phyloP scores from a whole-genome alignment of 345 rosid genomes.

The Nasturtium officinale region DNA sequence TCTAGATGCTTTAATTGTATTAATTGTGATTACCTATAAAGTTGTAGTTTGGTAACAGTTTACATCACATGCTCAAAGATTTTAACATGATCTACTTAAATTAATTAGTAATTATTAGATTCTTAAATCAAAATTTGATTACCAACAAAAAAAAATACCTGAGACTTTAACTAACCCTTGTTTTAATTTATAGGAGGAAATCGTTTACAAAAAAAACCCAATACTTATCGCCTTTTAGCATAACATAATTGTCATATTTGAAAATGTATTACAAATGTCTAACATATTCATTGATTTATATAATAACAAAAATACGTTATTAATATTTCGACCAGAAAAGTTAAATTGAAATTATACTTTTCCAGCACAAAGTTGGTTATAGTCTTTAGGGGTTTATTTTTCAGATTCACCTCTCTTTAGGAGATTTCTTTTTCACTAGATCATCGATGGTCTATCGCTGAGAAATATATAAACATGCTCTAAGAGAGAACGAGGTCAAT shows the following conservation, averaged over 20 bases:
- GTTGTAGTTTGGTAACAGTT: slow-evolving; percentile 30
- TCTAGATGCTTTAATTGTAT: slow-evolving; percentile 24
- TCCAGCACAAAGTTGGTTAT: background rate
- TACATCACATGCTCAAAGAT: slow-evolving; percentile 32
- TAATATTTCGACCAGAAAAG: background rate
- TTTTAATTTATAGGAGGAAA: background rate
- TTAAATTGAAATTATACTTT: background rate
- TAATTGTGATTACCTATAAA: slow-evolving; percentile 28
- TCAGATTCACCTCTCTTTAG: background rate
- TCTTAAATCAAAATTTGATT: background rate
- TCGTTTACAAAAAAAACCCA: background rate
- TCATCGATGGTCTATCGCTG: background rate
- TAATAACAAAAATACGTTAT: too few relatives aligned
- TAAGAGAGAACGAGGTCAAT: background rate
- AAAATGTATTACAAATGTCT: background rate
- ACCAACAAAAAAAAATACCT: background rate
- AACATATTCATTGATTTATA: background rate
- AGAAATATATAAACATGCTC: background rate
- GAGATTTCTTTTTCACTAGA: too few relatives aligned
- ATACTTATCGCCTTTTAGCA: background rate
- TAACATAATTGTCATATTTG: background rate
- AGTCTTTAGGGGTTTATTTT: background rate
- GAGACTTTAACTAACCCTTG: background rate
- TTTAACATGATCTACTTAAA: slow-evolving; percentile 1
- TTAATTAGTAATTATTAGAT: background rate